These are phyloP conservation scores for Candida sphagnicola DNA, from an alignment of 805 yeast species.

Conservation along the genomic window DNA sequence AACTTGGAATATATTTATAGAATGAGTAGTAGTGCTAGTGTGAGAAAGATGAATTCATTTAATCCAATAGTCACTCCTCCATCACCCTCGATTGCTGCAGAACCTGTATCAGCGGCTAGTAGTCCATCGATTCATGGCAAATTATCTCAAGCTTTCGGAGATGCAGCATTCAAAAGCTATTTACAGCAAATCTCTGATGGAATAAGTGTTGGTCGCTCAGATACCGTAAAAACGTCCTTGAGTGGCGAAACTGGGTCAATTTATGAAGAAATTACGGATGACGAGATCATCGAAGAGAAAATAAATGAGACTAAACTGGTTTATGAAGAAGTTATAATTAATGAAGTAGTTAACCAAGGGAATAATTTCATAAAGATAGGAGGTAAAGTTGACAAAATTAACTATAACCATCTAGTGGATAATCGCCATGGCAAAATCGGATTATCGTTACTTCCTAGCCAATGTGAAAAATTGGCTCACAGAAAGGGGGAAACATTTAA, in stretches of 20 bases:
- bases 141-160: not conserved
- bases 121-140: constrained; percentile 4
- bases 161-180: not conserved
- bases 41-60: not conserved
- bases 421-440: constrained; percentile 19
- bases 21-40: not conserved
- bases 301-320: not conserved
- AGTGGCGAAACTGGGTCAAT: not conserved
- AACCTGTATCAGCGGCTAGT: constrained; percentile 3
- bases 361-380: not conserved
- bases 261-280: not conserved
- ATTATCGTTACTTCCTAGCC: constrained; percentile 24
- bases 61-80: not conserved
- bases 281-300: not conserved
- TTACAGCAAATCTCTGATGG: constrained; percentile 1
- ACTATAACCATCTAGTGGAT: not conserved
- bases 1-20: no score
- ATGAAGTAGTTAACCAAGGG: no score
- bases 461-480: constrained; percentile 19
- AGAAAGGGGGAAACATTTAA: constrained; percentile 32
- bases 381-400: not conserved
- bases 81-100: not conserved
- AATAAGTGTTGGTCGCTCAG: not conserved
- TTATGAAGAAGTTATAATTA: not conserved
- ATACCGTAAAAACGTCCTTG: not conserved